phyloP scores from a whole-genome alignment of 306 rosid species.

The Sicyos edulis region DNA sequence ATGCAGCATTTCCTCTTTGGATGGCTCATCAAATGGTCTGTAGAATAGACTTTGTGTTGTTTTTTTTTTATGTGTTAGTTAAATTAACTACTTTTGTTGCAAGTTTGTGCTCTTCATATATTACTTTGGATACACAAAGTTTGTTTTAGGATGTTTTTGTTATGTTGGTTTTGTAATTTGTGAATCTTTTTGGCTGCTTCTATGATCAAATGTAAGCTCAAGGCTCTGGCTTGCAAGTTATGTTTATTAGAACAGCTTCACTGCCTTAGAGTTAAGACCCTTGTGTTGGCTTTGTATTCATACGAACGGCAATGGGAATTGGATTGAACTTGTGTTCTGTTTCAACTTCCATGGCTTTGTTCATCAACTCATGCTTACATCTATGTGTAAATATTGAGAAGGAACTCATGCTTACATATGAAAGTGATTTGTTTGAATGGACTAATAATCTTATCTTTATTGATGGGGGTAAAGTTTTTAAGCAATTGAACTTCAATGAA shows the following conservation, averaged over 20 bases:
- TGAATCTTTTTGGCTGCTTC: not conserved
- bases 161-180: not conserved
- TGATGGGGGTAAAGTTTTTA: not conserved
- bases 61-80: not conserved
- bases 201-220: not conserved
- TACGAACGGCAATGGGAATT: not conserved
- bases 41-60: not conserved
- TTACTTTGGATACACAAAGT: not conserved
- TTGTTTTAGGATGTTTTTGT: not conserved
- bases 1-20: conserved; percentile 99
- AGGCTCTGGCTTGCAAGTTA: conserved; percentile 9
- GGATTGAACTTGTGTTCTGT: conserved; percentile 3
- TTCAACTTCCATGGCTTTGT: conserved; percentile 5
- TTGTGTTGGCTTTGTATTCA: conserved; percentile 1
- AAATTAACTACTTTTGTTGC: not conserved
- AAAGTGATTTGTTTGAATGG: not conserved
- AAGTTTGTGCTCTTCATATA: conserved; percentile 7
- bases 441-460: not conserved
- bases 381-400: too few relatives aligned
- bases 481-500: not conserved
- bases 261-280: not conserved
- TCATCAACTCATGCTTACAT: not conserved
- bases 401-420: not conserved
- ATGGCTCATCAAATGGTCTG: conserved; percentile 77
- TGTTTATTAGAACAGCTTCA: not conserved